phyloP scores from a whole-genome alignment of 2,329 filamentous ascomycete species.

The Furcasterigmium furcatum region DNA sequence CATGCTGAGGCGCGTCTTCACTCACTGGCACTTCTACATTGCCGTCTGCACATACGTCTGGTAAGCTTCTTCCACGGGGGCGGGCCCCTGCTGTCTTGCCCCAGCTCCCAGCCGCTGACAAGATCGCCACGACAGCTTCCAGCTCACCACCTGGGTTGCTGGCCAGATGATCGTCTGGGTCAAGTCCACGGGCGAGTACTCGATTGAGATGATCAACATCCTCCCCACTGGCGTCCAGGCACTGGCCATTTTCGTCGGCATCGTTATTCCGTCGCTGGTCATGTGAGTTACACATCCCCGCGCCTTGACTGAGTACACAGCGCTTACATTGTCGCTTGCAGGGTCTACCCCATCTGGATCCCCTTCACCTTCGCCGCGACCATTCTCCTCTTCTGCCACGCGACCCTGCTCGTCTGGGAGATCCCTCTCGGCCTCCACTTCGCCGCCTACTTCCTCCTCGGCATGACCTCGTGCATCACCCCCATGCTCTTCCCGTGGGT shows the following conservation, averaged over 20 bases:
- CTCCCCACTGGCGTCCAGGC: slow-evolving; percentile 20
- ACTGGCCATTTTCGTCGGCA: slow-evolving; percentile 20
- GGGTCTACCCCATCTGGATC: slow-evolving; percentile 23
- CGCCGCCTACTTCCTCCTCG: slow-evolving; percentile 12
- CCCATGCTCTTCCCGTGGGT: slow-evolving; percentile 19
- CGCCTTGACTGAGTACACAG: too few species aligned
- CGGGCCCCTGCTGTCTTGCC: too few species aligned
- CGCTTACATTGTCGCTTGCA: background rate
- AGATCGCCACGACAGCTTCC: slow-evolving; percentile 6
- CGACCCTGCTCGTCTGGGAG: slow-evolving; percentile 17
- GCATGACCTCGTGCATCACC: slow-evolving; percentile 16
- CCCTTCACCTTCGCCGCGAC: slow-evolving; percentile 18
- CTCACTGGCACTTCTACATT: slow-evolving; percentile 21
- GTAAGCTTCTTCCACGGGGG: background rate
- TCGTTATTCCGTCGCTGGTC: slow-evolving; percentile 19
- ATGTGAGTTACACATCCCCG: slow-evolving; percentile 9
- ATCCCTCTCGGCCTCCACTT: slow-evolving; percentile 17
- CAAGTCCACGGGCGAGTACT: slow-evolving; percentile 14
- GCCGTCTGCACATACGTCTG: slow-evolving; percentile 16
- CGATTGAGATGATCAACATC: slow-evolving; percentile 20
- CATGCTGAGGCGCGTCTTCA: slow-evolving; percentile 21
- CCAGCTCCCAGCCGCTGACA: background rate
- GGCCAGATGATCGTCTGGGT: slow-evolving; percentile 24
- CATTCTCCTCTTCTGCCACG: slow-evolving; percentile 16
- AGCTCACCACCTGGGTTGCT: slow-evolving; percentile 15